Conservation (phyloP, 257 asterid species). For the Gentiana dahurica region DNA sequence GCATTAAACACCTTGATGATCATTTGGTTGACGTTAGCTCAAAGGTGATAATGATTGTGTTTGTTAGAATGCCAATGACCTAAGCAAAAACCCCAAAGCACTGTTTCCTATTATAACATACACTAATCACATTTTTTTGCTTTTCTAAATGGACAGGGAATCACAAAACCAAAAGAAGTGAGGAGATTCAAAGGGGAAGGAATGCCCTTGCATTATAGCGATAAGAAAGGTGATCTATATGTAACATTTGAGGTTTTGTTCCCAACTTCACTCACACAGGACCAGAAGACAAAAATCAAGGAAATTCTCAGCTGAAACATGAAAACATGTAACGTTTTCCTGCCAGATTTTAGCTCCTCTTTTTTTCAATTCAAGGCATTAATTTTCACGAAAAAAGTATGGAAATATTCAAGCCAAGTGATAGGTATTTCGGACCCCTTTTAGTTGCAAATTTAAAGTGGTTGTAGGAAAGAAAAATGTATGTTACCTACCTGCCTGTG, state of each 20-base stretch:
- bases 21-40: constrained; percentile 75
- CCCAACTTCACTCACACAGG: constrained; percentile 65
- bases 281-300: constrained; percentile 75
- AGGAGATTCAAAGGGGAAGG: constrained; percentile 88
- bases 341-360: not conserved
- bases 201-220: constrained; percentile 73
- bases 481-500: not conserved
- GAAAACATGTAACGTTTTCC: too few relatives aligned
- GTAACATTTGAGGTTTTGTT: constrained; percentile 82
- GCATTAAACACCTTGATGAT: constrained; percentile 79
- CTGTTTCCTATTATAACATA: too few relatives aligned
- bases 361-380: constrained; percentile 3
- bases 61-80: not conserved
- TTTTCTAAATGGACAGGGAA: constrained; percentile 34
- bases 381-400: not conserved
- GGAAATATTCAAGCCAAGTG: not conserved
- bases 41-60: constrained; percentile 36
- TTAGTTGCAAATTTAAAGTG: not conserved
- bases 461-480: not conserved
- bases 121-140: not conserved
- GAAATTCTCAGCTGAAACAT: constrained; percentile 34
- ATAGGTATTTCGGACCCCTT: not conserved
- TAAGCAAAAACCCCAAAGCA: too few relatives aligned
- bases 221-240: constrained; percentile 81
- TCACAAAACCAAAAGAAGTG: constrained; percentile 84